Base-by-base conservation (phyloP, 306 rosid genomes). In the Inga oerstediana region DNA sequence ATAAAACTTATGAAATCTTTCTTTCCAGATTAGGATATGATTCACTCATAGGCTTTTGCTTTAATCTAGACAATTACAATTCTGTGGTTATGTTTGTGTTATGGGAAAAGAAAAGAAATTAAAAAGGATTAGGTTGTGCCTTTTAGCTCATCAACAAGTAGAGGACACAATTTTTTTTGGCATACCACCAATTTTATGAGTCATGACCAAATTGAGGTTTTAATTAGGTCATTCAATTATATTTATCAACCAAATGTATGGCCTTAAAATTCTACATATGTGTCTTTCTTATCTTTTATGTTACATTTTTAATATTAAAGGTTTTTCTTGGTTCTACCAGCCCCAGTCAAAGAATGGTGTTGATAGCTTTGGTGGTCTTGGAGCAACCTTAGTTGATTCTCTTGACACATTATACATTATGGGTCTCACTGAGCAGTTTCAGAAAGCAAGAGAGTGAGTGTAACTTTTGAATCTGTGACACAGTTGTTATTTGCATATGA, bases 341-440 rank as follows among this genome's bases (percentile, higher is more conserved):
- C 99, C 99, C 4, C 98, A 97, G 83, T 83, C 98, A 61, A 94
- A 90, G 91, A 88, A 75, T 82, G 99, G 99, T 87, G 91, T 91
- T 75, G 85, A 97, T 88, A 92, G 99, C 94, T 97, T 97, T 86
- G 98, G 99, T 86, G 98, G 99, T 77, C 98, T 97, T 85, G 99
- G 99, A 87, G 99, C 99, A 83, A 97, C 99, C 77, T 41, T 97
- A 90, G 72, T 97, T 75, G 99, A 97, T 80, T 89, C 99, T 79
- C 99, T 97, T 69, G 99, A 92, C 85, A 97, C 99, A 5, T 83
- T 97, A 51, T 92, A 91, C 80, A 97, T 97, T 75, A 97, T 97
- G 99, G 99, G 97, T 83, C 99, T 97, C 81, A 65, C 91, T 75
- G 91, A 97, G 65, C 89, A 97, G 89, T 97, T 97, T 88, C 91